Evolutionary conservation across 805 yeast species (phyloP), one percentile per base, ranked within the genome.

Genomic region (Teunomyces aglyptinius): DNA sequence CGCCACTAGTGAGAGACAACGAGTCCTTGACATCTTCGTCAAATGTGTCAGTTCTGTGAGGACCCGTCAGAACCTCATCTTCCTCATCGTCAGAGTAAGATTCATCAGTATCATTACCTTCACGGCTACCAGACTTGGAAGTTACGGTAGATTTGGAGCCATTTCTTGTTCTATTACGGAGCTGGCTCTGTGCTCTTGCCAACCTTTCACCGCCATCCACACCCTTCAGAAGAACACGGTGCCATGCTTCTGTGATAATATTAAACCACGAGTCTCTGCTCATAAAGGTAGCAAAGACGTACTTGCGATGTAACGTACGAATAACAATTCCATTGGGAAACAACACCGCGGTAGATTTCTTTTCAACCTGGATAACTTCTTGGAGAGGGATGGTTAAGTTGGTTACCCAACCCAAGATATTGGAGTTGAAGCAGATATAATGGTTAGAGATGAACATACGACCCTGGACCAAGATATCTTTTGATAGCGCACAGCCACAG

Each of bases 331-430:
- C 97, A 61, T 92, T 92, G 18, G 96, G 96, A 58, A 92, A 89
- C 19, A 92, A 71, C 0, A 95, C 96, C 5, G 89, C 97, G 0
- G 97, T 89, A 15, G 83, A 76, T 48, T 83, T 85, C 64, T 89
- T 88, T 57, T 92, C 97, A 54, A 90, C 80, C 24, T 77, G 72
- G 8, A 76, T 72, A 20, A 94, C 80, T 46, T 89, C 96, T 40
- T 76, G 80, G 53, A 83, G 77, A 0, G 89, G 82, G 15, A 94
- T 76, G 2, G 85, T 78, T 32, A 91, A 68, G 52, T 80, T 86
- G 7, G 97, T 89, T 8, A 89, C 86, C 96, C 97, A 91, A 1
- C 96, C 97, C 38, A 92, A 68, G 33, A 94, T 72, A 54, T 85
- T 86, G 6, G 97, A 86, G 60, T 89, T 85, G 74, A 94, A 94